A percentile compares a stretch with the other conserved stretches of the same genome.
These are phyloP conservation scores for Chaetoceros tenuissimus DNA, from an alignment of 108 stramenopile genomes.

Conservation along the genomic window DNA sequence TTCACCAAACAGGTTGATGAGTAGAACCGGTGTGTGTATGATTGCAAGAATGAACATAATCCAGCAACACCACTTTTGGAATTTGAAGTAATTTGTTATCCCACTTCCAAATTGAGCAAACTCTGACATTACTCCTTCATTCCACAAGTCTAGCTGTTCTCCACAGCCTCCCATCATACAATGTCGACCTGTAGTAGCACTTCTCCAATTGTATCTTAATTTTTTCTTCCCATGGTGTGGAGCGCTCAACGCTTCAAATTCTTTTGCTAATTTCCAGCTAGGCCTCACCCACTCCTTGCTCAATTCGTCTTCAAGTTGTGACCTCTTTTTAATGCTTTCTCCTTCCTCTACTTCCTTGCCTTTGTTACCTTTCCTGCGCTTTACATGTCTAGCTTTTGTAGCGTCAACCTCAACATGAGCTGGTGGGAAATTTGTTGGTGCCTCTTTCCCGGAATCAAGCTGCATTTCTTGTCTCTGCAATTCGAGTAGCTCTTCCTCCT, in stretches of 20 bases:
- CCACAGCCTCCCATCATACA: conserved; percentile 48
- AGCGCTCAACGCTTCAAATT: conserved; percentile 18
- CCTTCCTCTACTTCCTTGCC: conserved; percentile 1
- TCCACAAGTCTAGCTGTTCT: conserved; percentile 59
- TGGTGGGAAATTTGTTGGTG: background rate
- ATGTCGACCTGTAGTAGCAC: conserved; percentile 42
- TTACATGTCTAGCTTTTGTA: conserved; percentile 10
- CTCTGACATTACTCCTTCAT: conserved; percentile 49
- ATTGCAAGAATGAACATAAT: conserved; percentile 39
- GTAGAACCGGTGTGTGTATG: conserved; percentile 28
- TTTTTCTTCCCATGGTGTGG: conserved; percentile 41
- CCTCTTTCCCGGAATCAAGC: conserved; percentile 3
- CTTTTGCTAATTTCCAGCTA: conserved; percentile 35
- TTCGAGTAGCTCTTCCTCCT: background rate
- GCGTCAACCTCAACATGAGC: background rate
- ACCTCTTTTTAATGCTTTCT: background rate
- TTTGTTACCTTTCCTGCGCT: conserved; percentile 22
- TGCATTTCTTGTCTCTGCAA: conserved; percentile 3
- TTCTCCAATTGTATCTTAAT: conserved; percentile 15
- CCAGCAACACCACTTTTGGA: conserved; percentile 59
- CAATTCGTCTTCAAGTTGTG: conserved; percentile 24
- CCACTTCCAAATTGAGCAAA: conserved; percentile 56
- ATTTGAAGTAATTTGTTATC: conserved; percentile 68
- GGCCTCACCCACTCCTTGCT: conserved; percentile 34
- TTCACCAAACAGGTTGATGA: conserved; percentile 36